Evolutionary conservation across 2,329 filamentous ascomycete species (phyloP).

Genomic region (Fusarium nurragi): DNA sequence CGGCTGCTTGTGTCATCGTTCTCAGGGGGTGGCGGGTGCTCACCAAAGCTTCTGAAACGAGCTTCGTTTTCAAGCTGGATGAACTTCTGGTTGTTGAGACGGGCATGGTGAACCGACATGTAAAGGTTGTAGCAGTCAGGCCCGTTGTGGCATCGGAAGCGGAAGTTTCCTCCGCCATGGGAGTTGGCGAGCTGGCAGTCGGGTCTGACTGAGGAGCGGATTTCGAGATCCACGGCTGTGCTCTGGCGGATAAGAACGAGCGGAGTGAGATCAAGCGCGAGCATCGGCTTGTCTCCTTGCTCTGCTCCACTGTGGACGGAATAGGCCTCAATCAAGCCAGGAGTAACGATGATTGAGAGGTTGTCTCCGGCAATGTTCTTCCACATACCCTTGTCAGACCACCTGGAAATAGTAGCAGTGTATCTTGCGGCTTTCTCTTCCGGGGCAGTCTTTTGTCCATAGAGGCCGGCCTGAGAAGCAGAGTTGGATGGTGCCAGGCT

Average conservation of each 20-base stretch:
- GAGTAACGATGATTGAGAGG: slow-evolving; percentile 65
- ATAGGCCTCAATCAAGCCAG: slow-evolving; percentile 68
- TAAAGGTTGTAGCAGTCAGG: slow-evolving; percentile 86
- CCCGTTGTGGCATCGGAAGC: slow-evolving; percentile 83
- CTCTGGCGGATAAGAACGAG: slow-evolving; percentile 89
- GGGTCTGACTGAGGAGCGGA: slow-evolving; percentile 83
- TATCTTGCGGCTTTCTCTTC: slow-evolving; percentile 58
- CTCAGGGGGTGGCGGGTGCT: slow-evolving; percentile 59
- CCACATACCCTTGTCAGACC: slow-evolving; percentile 70
- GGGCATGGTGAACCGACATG: slow-evolving; percentile 83
- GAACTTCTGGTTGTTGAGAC: slow-evolving; percentile 93
- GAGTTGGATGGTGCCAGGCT: slow-evolving; percentile 84
- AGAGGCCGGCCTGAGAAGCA: slow-evolving; percentile 74
- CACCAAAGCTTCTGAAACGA: slow-evolving; percentile 77
- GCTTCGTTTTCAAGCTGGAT: slow-evolving; percentile 73
- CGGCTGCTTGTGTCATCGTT: slow-evolving; percentile 59
- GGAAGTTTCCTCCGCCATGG: slow-evolving; percentile 78
- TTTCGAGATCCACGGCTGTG: slow-evolving; percentile 91
- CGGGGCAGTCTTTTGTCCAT: slow-evolving; percentile 57
- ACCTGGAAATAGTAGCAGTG: slow-evolving; percentile 67
- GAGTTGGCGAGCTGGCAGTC: slow-evolving; percentile 73
- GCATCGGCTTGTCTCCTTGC: slow-evolving; percentile 58
- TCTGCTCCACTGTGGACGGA: slow-evolving; percentile 50
- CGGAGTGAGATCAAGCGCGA: slow-evolving; percentile 87
- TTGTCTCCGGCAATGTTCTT: slow-evolving; percentile 63